phyloP scores from a whole-genome alignment of 345 rosid species.

The Citrus glauca region DNA sequence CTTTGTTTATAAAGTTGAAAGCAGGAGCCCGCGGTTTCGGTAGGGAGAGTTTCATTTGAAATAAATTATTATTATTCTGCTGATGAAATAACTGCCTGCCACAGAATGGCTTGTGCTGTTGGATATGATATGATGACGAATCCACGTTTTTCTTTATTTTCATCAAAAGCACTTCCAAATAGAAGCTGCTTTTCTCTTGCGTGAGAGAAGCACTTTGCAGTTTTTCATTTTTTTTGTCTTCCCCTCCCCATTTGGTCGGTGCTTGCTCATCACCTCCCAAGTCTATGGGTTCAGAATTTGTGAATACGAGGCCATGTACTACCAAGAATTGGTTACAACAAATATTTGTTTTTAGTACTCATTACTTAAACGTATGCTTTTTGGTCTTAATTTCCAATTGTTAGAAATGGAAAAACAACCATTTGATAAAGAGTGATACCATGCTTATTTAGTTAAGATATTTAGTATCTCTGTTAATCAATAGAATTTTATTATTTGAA shows the following conservation, averaged over 20 bases:
- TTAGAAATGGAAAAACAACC: neutral
- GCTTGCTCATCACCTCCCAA: neutral
- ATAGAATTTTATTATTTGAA: too few relatives aligned
- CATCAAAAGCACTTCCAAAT: neutral
- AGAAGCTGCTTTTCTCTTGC: neutral
- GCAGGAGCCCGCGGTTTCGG: too few relatives aligned
- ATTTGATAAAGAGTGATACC: too few relatives aligned
- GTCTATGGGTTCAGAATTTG: neutral
- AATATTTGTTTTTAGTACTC: neutral
- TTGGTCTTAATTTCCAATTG: too few relatives aligned
- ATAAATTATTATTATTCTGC: too few relatives aligned
- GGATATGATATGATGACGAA: slow-evolving; percentile 1
- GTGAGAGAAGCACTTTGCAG: neutral
- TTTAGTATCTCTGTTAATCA: neutral
- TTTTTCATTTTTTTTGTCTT: neutral
- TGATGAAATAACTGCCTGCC: neutral
- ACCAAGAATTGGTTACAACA: neutral
- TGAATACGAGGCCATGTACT: neutral
- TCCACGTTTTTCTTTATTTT: slow-evolving; percentile 8
- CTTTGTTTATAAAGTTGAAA: too few relatives aligned
- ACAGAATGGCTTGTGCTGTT: neutral
- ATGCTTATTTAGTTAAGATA: neutral
- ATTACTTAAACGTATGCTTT: neutral
- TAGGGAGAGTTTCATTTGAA: too few relatives aligned
- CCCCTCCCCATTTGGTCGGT: neutral